These are phyloP conservation scores for Russula brevipes DNA, from an alignment of 768 basidiomycete genomes.

Conservation along the genomic window DNA sequence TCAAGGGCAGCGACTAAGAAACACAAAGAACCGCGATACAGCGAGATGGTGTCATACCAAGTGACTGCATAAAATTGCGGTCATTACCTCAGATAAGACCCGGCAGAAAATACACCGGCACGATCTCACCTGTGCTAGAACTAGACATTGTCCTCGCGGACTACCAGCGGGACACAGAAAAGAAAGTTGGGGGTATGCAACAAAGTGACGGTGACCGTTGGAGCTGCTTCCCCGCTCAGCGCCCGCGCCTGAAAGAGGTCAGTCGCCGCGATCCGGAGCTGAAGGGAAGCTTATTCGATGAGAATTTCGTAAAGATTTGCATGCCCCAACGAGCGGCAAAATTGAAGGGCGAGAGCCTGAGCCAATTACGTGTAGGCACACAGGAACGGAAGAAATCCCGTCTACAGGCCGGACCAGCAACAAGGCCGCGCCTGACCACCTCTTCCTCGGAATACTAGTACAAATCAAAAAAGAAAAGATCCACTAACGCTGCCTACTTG, in stretches of 20 bases:
- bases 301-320: neutral
- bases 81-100: neutral
- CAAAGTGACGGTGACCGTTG: neutral
- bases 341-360: neutral
- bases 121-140: slow-evolving; percentile 10
- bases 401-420: too few species aligned
- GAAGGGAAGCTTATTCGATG: too few species aligned
- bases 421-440: too few species aligned
- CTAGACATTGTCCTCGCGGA: slow-evolving; percentile 8
- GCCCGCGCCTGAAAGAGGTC: neutral
- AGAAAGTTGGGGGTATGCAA: neutral
- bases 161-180: neutral
- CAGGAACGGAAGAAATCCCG: neutral
- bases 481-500: too few species aligned
- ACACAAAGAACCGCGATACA: neutral
- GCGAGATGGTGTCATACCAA: slow-evolving; percentile 7
- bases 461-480: too few species aligned
- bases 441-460: too few species aligned
- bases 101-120: neutral
- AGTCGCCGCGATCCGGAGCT: neutral
- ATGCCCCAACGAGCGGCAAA: neutral
- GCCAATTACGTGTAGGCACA: neutral
- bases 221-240: neutral
- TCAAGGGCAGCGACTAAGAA: neutral
- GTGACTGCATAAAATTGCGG: slow-evolving; percentile 1